A percentile compares a stretch with the other conserved stretches of the same genome.
phyloP scores from a whole-genome alignment of 2,329 filamentous ascomycete species.

The Aspergillus quadrilineatus region DNA sequence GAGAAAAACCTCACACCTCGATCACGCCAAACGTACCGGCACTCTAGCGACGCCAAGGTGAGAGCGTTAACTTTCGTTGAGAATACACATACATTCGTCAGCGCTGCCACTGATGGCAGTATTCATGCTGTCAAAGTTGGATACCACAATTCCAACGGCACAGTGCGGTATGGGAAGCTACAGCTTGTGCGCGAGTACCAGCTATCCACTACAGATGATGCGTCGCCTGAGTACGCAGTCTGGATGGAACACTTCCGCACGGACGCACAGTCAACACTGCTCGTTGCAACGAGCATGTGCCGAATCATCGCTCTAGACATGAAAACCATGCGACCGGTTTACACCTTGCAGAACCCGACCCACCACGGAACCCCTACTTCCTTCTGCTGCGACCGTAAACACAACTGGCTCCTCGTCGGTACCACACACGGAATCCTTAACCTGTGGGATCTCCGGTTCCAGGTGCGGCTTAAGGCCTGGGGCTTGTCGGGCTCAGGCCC shows the following conservation, averaged over 20 bases:
- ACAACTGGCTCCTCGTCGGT: slow-evolving; percentile 87
- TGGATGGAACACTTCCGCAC: slow-evolving; percentile 91
- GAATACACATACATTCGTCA: slow-evolving; percentile 89
- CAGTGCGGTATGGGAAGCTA: slow-evolving; percentile 73
- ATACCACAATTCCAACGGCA: slow-evolving; percentile 57
- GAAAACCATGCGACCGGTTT: slow-evolving; percentile 79
- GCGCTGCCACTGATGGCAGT: slow-evolving; percentile 83
- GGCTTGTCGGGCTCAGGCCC: slow-evolving; percentile 76
- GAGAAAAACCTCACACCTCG: slow-evolving; percentile 89
- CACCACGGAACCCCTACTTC: slow-evolving; percentile 90
- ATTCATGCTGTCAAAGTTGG: slow-evolving; percentile 88
- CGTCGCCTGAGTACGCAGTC: slow-evolving; percentile 68
- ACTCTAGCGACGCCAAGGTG: slow-evolving; percentile 69
- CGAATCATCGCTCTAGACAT: slow-evolving; percentile 82
- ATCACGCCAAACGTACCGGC: slow-evolving; percentile 80
- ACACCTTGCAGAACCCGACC: slow-evolving; percentile 78
- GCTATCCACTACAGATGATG: slow-evolving; percentile 48
- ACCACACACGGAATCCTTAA: slow-evolving; percentile 91
- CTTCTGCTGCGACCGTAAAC: slow-evolving; percentile 81
- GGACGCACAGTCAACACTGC: slow-evolving; percentile 75
- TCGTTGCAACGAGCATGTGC: slow-evolving; percentile 83
- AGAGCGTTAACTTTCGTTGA: slow-evolving; percentile 87
- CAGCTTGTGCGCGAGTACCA: slow-evolving; percentile 76
- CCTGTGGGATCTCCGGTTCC: slow-evolving; percentile 96
- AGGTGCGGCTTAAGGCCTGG: slow-evolving; percentile 82